A percentile compares a stretch with the other conserved stretches of the same genome.
Evolutionary conservation across 163 green algal genomes (phyloP).

Genomic region (Prototheca wickerhamii): DNA sequence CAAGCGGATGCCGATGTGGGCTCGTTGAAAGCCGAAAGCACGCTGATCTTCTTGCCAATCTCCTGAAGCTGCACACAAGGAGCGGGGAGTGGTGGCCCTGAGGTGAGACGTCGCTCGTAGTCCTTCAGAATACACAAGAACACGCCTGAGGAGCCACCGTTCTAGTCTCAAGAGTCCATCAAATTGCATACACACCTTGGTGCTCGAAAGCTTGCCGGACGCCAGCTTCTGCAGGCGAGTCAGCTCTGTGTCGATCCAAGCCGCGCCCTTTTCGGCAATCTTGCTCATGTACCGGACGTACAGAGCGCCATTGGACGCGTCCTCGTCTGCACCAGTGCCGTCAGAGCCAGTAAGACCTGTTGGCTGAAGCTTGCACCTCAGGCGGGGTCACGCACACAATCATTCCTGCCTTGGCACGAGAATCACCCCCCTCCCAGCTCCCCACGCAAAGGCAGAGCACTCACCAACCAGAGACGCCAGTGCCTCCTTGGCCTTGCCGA

Average conservation of each 20-base stretch:
- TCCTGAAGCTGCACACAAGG: constrained; percentile 41
- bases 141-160: no score
- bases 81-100: no score
- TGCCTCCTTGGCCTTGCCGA: constrained; percentile 9
- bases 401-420: no score
- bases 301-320: constrained; percentile 51
- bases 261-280: constrained; percentile 53
- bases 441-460: neutral
- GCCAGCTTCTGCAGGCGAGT: constrained; percentile 61
- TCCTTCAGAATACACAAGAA: no score
- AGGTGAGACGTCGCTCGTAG: no score
- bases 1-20: neutral
- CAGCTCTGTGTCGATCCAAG: constrained; percentile 57
- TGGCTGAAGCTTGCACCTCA: no score
- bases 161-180: no score
- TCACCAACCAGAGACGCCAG: constrained; percentile 2
- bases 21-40: constrained; percentile 14
- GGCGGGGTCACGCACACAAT: no score
- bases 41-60: constrained; percentile 28
- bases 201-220: constrained; percentile 38
- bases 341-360: no score
- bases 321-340: constrained; percentile 36
- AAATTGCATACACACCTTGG: constrained; percentile 50
- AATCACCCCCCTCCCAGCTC: neutral
- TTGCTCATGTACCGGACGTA: constrained; percentile 65